These are phyloP conservation scores for Aureobasidium sp. DNA, from an alignment of 2,329 filamentous ascomycete genomes.

Conservation along the genomic window DNA sequence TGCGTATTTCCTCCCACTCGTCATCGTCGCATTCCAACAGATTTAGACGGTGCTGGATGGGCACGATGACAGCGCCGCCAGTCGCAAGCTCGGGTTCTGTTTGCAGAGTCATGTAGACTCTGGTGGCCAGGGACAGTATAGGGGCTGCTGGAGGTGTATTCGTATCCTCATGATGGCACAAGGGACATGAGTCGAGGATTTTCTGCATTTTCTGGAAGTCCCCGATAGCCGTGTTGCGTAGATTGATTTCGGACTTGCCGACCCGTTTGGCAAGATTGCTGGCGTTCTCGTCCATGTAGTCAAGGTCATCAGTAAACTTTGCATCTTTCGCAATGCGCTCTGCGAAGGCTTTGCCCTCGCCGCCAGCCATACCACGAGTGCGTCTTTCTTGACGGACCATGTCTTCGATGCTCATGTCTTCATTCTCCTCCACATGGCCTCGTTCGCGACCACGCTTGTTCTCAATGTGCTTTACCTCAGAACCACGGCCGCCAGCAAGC, in stretches of 20 bases:
- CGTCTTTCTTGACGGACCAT: conserved; percentile 94
- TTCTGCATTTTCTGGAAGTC: conserved; percentile 87
- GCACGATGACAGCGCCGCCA: conserved; percentile 81
- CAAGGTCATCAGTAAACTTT: conserved; percentile 85
- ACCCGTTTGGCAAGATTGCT: conserved; percentile 79
- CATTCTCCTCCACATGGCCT: conserved; percentile 80
- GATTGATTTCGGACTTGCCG: conserved; percentile 77
- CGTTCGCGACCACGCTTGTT: conserved; percentile 79
- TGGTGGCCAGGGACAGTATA: conserved; percentile 75
- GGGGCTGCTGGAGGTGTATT: conserved; percentile 73
- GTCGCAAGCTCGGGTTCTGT: conserved; percentile 82
- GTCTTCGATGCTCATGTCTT: conserved; percentile 92
- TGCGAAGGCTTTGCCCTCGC: conserved; percentile 75
- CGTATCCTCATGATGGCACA: conserved; percentile 88
- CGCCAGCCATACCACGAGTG: conserved; percentile 68
- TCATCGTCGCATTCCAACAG: conserved; percentile 97
- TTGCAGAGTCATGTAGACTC: conserved; percentile 79
- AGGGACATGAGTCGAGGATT: conserved; percentile 77
- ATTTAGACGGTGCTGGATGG: conserved; percentile 78
- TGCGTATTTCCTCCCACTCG: conserved; percentile 97
- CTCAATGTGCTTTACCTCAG: conserved; percentile 70
- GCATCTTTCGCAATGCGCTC: conserved; percentile 90
- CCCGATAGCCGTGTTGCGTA: conserved; percentile 78
- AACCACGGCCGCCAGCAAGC: conserved; percentile 66
- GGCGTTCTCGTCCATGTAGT: conserved; percentile 97